Evolutionary conservation across 2,329 filamentous ascomycete species (phyloP), one percentile per base, ranked within the genome.

Genomic region (Fusarium irregulare): DNA sequence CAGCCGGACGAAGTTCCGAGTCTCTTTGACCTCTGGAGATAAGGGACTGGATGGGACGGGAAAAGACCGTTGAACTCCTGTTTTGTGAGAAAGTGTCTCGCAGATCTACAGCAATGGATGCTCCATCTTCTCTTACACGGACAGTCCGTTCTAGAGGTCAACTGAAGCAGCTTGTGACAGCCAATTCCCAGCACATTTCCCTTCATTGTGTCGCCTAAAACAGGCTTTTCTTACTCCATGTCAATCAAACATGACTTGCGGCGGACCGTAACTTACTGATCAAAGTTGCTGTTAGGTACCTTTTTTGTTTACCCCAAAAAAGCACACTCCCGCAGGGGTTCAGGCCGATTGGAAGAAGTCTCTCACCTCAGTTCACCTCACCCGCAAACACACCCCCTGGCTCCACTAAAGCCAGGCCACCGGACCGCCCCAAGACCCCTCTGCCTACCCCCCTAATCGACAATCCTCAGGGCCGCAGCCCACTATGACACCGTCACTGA

Each of bases 401-500:
- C 59, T 55, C 72, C 72, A 72, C 70, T 53, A 27, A 40, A 21
- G 48, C 67, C 66, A 73, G 69, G 49, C 66, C 72, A 64, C 64
- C 70, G 61, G 71, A 73, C 59, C 71, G 64, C 57, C 56, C 58
- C 70, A 73, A 60, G 66, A 51, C 56, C 69, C 66, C 66, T 71
- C 60, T 61, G 59, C 25, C 62, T 48, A 61, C 32, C 58, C 70
- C 72, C 72, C 72, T 66, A 64, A 72, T 72, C 68, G 61, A 68
- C 65, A 71, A 65, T 73, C 72, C 70, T 72, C 72, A 74, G 65
- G 70, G 56, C 70, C 72, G 63, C 63, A 74, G 67, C 73, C 73
- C 73, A 74, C 73, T 75, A 76, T 77, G 75, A 76, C 75, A 75
- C 72, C 64, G 73, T 70, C 75, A 47, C 72, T 74, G 54, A 73